Evolutionary conservation across 2,329 filamentous ascomycete genomes (phyloP), one percentile per base, ranked within the genome.

Genomic region (Clonostachys chloroleuca): DNA sequence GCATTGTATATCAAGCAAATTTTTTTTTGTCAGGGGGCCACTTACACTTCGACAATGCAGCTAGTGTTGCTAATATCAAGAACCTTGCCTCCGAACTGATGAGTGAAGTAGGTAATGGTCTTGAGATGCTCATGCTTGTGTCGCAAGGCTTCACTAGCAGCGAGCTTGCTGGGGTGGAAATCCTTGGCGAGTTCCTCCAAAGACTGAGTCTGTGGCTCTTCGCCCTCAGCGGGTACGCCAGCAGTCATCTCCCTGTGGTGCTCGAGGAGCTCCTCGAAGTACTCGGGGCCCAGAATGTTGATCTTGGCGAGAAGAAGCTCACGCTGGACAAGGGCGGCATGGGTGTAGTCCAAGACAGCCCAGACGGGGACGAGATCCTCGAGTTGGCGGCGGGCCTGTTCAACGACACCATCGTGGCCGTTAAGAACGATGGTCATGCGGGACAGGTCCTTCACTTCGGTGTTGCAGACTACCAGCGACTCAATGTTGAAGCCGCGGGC

Each of bases 401-500:
- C 94, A 30, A 99, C 91, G 35, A 97, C 92, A 47, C 92, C 92
- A 60, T 97, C 94, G 70, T 96, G 92, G 13, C 94, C 94, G 47
- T 91, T 91, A 45, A 99, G 79, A 55, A 99, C 94, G 61, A 99
- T 97, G 48, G 94, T 99, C 94, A 99, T 99, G 63, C 94, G 91
- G 34, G 90, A 96, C 46, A 99, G 78, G 62, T 99, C 94, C 59
- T 92, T 89, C 24, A 99, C 92, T 71, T 99, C 94, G 52, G 94
- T 99, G 70, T 89, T 94, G 77, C 94, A 99, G 51, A 99, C 94
- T 47, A 99, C 94, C 53, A 99, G 77, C 47, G 89, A 95, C 78
- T 99, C 94, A 61, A 99, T 99, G 76, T 99, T 99, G 83, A 99
- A 99, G 55, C 94, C 94, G 49, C 94, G 84, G 40, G 94, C 94